Percentiles rank a stretch among this genome's conserved stretches.
Conservation (phyloP, 371 early-diverging fungal species). For the Mucor circinelloides region DNA sequence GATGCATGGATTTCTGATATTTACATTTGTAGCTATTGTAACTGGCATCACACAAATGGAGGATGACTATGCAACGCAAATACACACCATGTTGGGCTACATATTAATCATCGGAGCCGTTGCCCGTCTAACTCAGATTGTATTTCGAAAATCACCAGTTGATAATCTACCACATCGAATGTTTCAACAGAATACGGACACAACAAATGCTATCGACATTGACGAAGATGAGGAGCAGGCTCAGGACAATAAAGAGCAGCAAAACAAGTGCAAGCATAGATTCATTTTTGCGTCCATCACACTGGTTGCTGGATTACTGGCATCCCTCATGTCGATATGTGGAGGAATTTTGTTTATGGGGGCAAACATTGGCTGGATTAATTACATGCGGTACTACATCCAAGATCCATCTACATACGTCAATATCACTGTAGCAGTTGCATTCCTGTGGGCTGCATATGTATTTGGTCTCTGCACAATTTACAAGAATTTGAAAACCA, state of each 20-base stretch:
- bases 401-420: conserved; percentile 40
- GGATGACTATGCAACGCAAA: conserved; percentile 31
- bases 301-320: conserved; percentile 32
- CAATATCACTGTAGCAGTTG: conserved; percentile 33
- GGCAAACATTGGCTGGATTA: conserved; percentile 41
- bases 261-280: conserved; percentile 33
- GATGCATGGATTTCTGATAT: neutral
- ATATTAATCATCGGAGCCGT: conserved; percentile 37
- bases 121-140: conserved; percentile 36
- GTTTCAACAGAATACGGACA: conserved; percentile 22
- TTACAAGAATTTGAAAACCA: conserved; percentile 35
- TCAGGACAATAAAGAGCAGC: neutral
- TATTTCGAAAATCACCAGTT: conserved; percentile 45
- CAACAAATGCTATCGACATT: neutral
- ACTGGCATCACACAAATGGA: conserved; percentile 19
- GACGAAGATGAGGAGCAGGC: conserved; percentile 25
- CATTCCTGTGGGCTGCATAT: conserved; percentile 46
- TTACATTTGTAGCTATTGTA: conserved; percentile 18
- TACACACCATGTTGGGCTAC: conserved; percentile 43
- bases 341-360: conserved; percentile 44
- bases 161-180: conserved; percentile 43
- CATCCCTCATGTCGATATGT: conserved; percentile 33
- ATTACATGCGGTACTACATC: conserved; percentile 36
- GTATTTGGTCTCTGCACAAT: conserved; percentile 67
- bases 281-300: conserved; percentile 41